phyloP scores from a whole-genome alignment of 192 early-diverging fungal species.

The Physocladia obscura region DNA sequence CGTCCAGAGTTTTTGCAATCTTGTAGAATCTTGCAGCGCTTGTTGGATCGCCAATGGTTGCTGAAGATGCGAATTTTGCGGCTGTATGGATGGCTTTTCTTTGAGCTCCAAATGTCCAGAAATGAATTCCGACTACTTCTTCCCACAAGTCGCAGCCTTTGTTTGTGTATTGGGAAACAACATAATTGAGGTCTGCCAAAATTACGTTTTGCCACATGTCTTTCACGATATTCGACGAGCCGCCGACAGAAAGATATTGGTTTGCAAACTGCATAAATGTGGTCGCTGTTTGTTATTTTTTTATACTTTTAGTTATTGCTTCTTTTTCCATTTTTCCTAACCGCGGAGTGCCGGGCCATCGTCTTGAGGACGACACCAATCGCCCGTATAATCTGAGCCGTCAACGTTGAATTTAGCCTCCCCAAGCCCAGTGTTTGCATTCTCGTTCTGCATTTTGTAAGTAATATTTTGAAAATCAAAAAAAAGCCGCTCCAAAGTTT shows the following conservation, averaged over 20 bases:
- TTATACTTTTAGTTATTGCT: no score
- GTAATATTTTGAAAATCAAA: conserved; percentile 40
- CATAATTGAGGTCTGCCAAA: conserved; percentile 7
- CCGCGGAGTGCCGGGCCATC: conserved; percentile 65
- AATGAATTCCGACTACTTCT: conserved; percentile 67
- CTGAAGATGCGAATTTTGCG: conserved; percentile 44
- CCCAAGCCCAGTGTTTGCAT: conserved; percentile 41
- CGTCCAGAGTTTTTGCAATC: conserved; percentile 20
- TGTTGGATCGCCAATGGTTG: conserved; percentile 40
- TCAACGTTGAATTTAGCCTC: conserved; percentile 69
- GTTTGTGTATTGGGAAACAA: not conserved
- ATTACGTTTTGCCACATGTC: conserved; percentile 1
- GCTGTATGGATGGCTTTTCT: conserved; percentile 58
- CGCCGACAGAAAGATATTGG: conserved; percentile 34
- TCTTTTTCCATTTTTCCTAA: not conserved
- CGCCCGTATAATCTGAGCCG: conserved; percentile 43
- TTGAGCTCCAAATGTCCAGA: conserved; percentile 69
- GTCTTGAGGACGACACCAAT: conserved; percentile 72
- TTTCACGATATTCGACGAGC: conserved; percentile 28
- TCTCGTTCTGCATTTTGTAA: conserved; percentile 40
- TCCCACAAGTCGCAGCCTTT: conserved; percentile 70
- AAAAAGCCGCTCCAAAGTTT: conserved; percentile 47
- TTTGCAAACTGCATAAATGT: conserved; percentile 41
- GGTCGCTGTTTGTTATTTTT: not conserved
- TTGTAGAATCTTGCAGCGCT: conserved; percentile 33